Percentiles rank a stretch among this genome's conserved stretches.
Evolutionary conservation across 140 eudicot species (phyloP).

Genomic region (Stevia rebaudiana): DNA sequence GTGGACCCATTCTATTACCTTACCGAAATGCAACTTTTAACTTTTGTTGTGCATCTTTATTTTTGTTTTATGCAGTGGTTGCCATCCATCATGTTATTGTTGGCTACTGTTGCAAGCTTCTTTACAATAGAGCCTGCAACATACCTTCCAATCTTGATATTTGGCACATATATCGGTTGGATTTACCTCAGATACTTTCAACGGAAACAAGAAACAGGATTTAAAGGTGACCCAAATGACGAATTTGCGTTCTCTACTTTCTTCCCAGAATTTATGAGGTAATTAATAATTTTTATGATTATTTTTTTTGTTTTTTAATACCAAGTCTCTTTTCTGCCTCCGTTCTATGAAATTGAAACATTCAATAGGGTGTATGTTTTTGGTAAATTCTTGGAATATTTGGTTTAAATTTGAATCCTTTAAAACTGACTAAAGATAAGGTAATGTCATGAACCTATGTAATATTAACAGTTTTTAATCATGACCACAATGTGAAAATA

Average conservation of each 20-base stretch:
- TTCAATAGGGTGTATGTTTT: background rate
- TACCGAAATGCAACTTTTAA: slow-evolving; percentile 4
- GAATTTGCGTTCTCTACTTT: slow-evolving; percentile 90
- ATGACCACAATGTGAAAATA: background rate
- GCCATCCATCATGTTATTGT: slow-evolving; percentile 63
- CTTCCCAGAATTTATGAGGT: slow-evolving; percentile 83
- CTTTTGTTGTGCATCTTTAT: slow-evolving; percentile 4
- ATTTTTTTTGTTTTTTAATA: background rate
- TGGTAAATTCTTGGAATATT: background rate
- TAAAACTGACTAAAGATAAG: background rate
- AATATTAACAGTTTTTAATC: background rate
- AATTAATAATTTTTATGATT: background rate
- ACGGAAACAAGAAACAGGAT: slow-evolving; percentile 65
- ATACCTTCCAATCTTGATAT: slow-evolving; percentile 68
- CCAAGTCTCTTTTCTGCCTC: background rate
- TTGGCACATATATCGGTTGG: slow-evolving; percentile 93
- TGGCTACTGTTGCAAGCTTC: slow-evolving; percentile 57
- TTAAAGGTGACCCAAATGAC: slow-evolving; percentile 91
- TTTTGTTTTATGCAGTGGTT: slow-evolving; percentile 69
- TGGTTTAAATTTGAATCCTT: background rate
- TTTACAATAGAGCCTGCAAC: slow-evolving; percentile 60
- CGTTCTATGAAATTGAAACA: background rate
- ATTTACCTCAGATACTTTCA: slow-evolving; percentile 90
- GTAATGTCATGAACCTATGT: background rate
- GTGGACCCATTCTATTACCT: slow-evolving; percentile 3